Evolutionary conservation across 1,284 basidiomycete genomes (phyloP).

Genomic region (Singerocomus rubriflavus): DNA sequence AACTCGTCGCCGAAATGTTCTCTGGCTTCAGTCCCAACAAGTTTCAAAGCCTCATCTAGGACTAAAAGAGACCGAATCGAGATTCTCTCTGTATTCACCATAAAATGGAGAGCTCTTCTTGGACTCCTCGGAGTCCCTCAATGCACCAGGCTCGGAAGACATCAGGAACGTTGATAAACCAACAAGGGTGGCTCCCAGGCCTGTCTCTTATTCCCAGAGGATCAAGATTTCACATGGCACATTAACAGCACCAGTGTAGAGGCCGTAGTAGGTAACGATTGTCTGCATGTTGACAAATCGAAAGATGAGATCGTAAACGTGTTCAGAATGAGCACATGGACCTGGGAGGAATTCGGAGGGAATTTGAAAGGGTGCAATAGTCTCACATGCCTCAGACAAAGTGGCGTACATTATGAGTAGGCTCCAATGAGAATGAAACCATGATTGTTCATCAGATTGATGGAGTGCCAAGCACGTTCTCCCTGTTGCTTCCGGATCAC

Average conservation of each 20-base stretch:
- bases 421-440: slow-evolving; percentile 8
- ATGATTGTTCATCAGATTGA: slow-evolving; percentile 18
- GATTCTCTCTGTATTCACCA: slow-evolving; percentile 17
- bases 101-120: slow-evolving; percentile 12
- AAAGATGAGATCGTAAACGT: slow-evolving; percentile 20
- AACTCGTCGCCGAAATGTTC: slow-evolving; percentile 58
- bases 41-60: slow-evolving; percentile 54
- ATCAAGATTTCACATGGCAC: slow-evolving; percentile 7
- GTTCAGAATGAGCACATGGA: slow-evolving; percentile 8
- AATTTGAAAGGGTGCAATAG: slow-evolving; percentile 1
- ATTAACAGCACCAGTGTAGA: not conserved
- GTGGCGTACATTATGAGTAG: not conserved
- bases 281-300: not conserved
- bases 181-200: not conserved
- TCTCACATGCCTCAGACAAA: slow-evolving; percentile 15
- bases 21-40: slow-evolving; percentile 50
- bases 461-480: slow-evolving; percentile 23
- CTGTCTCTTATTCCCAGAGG: slow-evolving; percentile 14
- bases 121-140: slow-evolving; percentile 9
- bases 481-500: slow-evolving; percentile 80
- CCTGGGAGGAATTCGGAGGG: not conserved
- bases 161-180: slow-evolving; percentile 10
- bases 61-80: slow-evolving; percentile 27
- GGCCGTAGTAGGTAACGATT: slow-evolving; percentile 14
- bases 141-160: slow-evolving; percentile 16